Evolutionary conservation across 108 stramenopile species (phyloP), one percentile per base, ranked within the genome.

Genomic region (Skeletonema marinoi): DNA sequence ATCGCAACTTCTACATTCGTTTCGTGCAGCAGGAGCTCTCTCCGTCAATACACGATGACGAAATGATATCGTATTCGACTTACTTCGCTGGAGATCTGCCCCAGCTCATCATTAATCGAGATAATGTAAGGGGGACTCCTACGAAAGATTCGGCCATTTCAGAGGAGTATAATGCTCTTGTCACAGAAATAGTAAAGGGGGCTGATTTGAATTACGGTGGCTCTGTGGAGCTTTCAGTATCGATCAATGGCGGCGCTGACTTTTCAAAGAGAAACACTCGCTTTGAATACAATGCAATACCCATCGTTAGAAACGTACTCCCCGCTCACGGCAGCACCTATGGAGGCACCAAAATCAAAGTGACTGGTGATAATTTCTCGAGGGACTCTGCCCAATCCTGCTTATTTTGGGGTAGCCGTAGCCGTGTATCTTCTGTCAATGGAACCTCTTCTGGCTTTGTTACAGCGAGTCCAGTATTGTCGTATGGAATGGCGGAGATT

Each of bases 221-320:
- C 14, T 59, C 58, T 10, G 91, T 91, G 4, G 82, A 74, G 32
- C 71, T 93, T 6, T 78, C 87, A 33, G 84, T 93, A 12, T 77
- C 89, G 10, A 68, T 78, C 25, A 93, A 93, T 56, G 73, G 56
- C n/a, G 91, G 90, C 10, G 74, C 71, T 9, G 92, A 93, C 65
- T 91, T 69, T 65, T 78, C 90, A 35, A 48, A 12, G 10, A 62
- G 38, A n/a, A 65, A 80, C 14, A 5, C 44, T 32, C 41, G 7
- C 17, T 93, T 85, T 62, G 59, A 59, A n/a, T 93, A 90, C 64
- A 61, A 87, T 21, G 71, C 93, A 10, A 58, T 87, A n/a, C 78
- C 84, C 4, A 70, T 58, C 36, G 84, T 92, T 13, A 33, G 32
- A 16, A 66, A 60, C 30, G 66, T 94, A 21, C 30, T 30, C 7